Evolutionary conservation across 2,329 filamentous ascomycete species (phyloP).

Genomic region (Ophiocordyceps unilateralis): DNA sequence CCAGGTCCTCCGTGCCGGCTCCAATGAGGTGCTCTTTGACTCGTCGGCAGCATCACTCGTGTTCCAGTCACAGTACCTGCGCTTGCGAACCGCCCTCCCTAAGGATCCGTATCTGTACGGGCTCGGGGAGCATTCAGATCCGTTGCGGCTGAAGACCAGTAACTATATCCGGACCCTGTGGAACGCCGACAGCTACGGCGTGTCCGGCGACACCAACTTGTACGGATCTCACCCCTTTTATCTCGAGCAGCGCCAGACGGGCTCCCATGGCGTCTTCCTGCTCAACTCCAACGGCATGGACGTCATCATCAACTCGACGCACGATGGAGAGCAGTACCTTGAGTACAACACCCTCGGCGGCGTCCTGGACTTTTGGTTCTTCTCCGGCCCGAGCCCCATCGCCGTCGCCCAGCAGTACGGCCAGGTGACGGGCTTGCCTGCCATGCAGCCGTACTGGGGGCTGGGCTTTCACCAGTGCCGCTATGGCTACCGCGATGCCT

Average conservation of each 20-base stretch:
- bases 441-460: slow-evolving; percentile 67
- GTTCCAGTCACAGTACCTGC: slow-evolving; percentile 65
- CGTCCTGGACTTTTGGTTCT: slow-evolving; percentile 64
- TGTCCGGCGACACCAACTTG: slow-evolving; percentile 47
- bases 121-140: slow-evolving; percentile 60
- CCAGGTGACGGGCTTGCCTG: slow-evolving; percentile 48
- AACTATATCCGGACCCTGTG: slow-evolving; percentile 48
- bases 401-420: slow-evolving; percentile 59
- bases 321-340: slow-evolving; percentile 45
- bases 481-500: slow-evolving; percentile 62
- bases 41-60: slow-evolving; percentile 48
- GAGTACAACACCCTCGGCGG: slow-evolving; percentile 72
- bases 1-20: slow-evolving; percentile 27
- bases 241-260: slow-evolving; percentile 31
- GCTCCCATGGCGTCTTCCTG: slow-evolving; percentile 58
- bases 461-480: slow-evolving; percentile 67
- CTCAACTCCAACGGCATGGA: slow-evolving; percentile 67
- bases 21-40: slow-evolving; percentile 45
- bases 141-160: slow-evolving; percentile 48
- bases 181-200: slow-evolving; percentile 48
- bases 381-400: slow-evolving; percentile 50
- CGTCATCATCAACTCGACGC: slow-evolving; percentile 46
- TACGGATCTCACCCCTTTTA: slow-evolving; percentile 70
- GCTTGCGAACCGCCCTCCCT: slow-evolving; percentile 53
- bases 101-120: slow-evolving; percentile 57